Conservation (phyloP, 768 basidiomycete genomes). For the Serendipita vermifera region DNA sequence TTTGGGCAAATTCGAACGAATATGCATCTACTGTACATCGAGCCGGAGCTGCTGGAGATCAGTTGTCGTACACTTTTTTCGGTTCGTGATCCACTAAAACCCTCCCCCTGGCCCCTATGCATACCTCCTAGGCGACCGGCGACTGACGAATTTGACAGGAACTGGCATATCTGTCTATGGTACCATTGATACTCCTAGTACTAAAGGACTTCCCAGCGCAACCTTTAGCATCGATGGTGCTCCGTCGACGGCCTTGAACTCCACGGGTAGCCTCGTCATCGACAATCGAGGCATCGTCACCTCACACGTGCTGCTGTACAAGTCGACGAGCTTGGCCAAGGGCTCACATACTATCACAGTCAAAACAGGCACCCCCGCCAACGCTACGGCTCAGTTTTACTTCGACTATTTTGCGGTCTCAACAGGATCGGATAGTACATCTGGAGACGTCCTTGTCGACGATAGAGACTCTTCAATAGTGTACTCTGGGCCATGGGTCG, state of each 20-base stretch:
- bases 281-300: not conserved
- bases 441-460: not conserved
- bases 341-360: conserved; percentile 1
- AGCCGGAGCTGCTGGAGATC: not conserved
- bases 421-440: not conserved
- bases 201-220: not conserved
- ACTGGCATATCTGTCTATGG: not conserved
- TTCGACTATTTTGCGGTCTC: not conserved
- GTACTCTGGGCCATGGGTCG: not conserved
- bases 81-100: no score
- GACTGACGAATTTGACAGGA: no score
- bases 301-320: not conserved
- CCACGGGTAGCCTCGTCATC: not conserved
- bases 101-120: no score
- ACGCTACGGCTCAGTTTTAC: not conserved
- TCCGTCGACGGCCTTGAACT: not conserved
- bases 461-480: not conserved
- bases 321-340: not conserved
- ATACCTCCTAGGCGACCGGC: no score
- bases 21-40: not conserved
- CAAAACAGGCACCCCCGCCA: not conserved
- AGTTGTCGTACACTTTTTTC: not conserved
- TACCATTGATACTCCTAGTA: not conserved
- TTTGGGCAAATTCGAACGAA: not conserved
- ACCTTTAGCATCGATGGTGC: not conserved